Percentiles rank a stretch among this genome's conserved stretches.
These are phyloP conservation scores for Globisporangium radiosum DNA, from an alignment of 352 stramenopile genomes.

Conservation along the genomic window DNA sequence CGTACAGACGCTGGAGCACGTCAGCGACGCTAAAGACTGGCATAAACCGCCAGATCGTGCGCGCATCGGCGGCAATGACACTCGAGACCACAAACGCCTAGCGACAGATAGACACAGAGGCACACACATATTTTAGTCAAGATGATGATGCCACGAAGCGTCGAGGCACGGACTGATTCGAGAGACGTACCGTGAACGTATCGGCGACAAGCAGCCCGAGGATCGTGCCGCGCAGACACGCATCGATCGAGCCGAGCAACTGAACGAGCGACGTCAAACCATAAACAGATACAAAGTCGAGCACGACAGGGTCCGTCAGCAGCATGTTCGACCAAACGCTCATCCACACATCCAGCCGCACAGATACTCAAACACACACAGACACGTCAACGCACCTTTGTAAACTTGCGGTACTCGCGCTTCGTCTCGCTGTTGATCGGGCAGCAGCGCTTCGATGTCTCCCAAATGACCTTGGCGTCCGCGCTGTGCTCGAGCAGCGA, in stretches of 20 bases:
- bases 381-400: constrained; percentile 40
- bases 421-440: constrained; percentile 83
- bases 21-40: constrained; percentile 78
- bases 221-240: constrained; percentile 76
- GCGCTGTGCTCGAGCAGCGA: constrained; percentile 76
- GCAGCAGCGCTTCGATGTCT: constrained; percentile 80
- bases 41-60: constrained; percentile 72
- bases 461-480: constrained; percentile 85
- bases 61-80: constrained; percentile 58
- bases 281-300: neutral
- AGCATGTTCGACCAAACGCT: neutral
- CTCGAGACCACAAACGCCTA: constrained; percentile 82
- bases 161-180: neutral
- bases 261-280: constrained; percentile 9
- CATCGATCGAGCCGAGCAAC: constrained; percentile 79
- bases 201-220: constrained; percentile 78
- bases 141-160: too few species aligned
- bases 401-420: constrained; percentile 84
- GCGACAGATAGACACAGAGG: neutral
- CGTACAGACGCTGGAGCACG: constrained; percentile 65
- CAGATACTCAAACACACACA: neutral
- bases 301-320: too few species aligned
- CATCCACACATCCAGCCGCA: neutral
- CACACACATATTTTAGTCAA: neutral
- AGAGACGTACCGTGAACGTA: constrained; percentile 51